Base-by-base conservation (phyloP, 2,329 filamentous ascomycete species). In the Zymoseptoria passerinii region DNA sequence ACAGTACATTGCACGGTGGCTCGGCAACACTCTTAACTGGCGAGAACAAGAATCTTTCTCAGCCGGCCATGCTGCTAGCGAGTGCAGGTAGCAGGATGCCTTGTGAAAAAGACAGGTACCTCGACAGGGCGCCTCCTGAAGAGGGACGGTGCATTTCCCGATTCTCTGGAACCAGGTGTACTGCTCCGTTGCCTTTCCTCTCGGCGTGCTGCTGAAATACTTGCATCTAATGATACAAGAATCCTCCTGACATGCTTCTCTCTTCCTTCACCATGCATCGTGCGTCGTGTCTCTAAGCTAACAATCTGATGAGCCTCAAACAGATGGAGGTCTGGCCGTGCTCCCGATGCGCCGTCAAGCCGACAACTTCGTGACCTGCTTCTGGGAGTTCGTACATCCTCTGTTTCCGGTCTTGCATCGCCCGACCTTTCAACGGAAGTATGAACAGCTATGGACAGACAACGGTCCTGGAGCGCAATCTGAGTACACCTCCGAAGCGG, bases 361-460 rank as follows among this genome's bases (percentile, higher is more conserved):
- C 10, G 65, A 68, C 52, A 64, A 67, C 50, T 68, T 66, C 27
- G 49, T 68, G 51, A 52, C 59, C 6, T 68, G 66, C 53, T 68
- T 62, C 40, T 68, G 65, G 65, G 65, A 66, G 29, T 68, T 66
- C 52, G 66, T 65, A 4, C 66, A 68, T 40, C 66, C 66, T 4
- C 56, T 68, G 9, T 68, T 68, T 35, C 66, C 66, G 5, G 65
- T 68, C 7, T 59, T 68, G 9, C 66, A 68, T 53, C 60, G 63
- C 28, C 65, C 63, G 2, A 61, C 59, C 18, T 67, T 68, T 55
- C 50, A 61, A 18, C 60, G 63, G n/a, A 65, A 66, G 52, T 68
- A 68, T 48, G 62, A 66, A 28, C 52, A 48, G 8, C 54, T 68
- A 1, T 68, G 66, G 66, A 52, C 54, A 5, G 63, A 63, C 18